phyloP scores from a whole-genome alignment of 2,329 filamentous ascomycete genomes.

The Botryosphaeria dothidea region DNA sequence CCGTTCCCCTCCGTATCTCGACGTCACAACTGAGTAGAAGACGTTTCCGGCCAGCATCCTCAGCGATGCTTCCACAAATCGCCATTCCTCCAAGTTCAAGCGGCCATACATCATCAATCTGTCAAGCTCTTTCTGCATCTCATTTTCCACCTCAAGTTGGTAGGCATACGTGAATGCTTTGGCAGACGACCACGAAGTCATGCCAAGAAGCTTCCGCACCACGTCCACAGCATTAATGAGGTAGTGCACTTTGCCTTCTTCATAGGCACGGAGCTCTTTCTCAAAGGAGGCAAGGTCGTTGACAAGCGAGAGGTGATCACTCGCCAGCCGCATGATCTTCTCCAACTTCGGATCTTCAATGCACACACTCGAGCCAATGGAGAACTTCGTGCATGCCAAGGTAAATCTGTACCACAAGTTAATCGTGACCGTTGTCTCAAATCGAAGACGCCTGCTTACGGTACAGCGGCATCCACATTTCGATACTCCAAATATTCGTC shows the following conservation, averaged over 20 bases:
- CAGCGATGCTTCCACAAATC: not conserved
- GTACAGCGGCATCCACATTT: not conserved
- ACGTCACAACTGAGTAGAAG: not conserved
- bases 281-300: not conserved
- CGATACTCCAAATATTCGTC: not conserved
- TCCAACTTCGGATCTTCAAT: not conserved
- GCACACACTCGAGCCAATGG: not conserved
- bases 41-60: not conserved
- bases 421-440: not conserved
- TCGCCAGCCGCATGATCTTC: not conserved
- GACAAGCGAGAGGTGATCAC: not conserved
- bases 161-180: not conserved
- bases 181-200: not conserved
- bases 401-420: not conserved
- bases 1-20: not conserved
- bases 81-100: not conserved
- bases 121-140: not conserved
- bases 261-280: not conserved
- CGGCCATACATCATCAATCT: not conserved
- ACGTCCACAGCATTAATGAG: not conserved
- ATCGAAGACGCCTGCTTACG: not conserved
- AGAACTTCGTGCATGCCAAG: not conserved
- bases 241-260: not conserved
- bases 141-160: not conserved
- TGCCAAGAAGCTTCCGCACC: not conserved